A percentile compares a stretch with the other conserved stretches of the same genome.
These are phyloP conservation scores for Solanum sejunctum DNA, from an alignment of 257 asterid species.

Conservation along the genomic window DNA sequence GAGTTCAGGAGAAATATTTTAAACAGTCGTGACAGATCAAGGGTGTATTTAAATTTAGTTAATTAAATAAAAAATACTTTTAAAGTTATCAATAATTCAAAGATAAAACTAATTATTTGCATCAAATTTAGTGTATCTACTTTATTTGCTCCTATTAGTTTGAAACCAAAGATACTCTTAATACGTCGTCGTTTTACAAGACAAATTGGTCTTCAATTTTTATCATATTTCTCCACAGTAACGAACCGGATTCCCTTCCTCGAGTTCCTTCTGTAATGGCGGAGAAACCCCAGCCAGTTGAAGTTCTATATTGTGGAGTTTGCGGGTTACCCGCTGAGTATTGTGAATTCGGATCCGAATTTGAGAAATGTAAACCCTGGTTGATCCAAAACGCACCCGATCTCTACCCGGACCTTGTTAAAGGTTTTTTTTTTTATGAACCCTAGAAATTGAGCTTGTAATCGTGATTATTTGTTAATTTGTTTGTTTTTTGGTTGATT, in stretches of 20 bases:
- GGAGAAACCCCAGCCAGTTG: constrained; percentile 63
- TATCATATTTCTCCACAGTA: background rate
- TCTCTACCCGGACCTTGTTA: constrained; percentile 73
- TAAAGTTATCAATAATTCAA: too few species aligned
- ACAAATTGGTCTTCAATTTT: background rate
- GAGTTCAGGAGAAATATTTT: too few species aligned
- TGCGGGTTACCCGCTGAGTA: constrained; percentile 95
- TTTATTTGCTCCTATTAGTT: too few species aligned
- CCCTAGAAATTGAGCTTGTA: background rate
- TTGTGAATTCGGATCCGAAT: constrained; percentile 90
- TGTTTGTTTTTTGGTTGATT: background rate
- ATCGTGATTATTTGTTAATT: background rate
- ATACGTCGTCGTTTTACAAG: background rate
- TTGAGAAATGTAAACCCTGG: constrained; percentile 97
- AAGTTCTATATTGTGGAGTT: constrained; percentile 67
- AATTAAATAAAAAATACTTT: too few species aligned
- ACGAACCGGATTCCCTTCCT: background rate
- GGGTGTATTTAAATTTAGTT: too few species aligned
- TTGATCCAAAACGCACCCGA: constrained; percentile 65
- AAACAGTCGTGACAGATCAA: too few species aligned
- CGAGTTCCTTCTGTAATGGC: constrained; percentile 29
- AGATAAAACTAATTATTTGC: too few species aligned
- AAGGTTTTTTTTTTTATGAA: constrained; percentile 35
- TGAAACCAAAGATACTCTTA: too few species aligned
- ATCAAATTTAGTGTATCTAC: too few species aligned